Evolutionary conservation across 768 basidiomycete species (phyloP).

Genomic region (Suillus sp.): DNA sequence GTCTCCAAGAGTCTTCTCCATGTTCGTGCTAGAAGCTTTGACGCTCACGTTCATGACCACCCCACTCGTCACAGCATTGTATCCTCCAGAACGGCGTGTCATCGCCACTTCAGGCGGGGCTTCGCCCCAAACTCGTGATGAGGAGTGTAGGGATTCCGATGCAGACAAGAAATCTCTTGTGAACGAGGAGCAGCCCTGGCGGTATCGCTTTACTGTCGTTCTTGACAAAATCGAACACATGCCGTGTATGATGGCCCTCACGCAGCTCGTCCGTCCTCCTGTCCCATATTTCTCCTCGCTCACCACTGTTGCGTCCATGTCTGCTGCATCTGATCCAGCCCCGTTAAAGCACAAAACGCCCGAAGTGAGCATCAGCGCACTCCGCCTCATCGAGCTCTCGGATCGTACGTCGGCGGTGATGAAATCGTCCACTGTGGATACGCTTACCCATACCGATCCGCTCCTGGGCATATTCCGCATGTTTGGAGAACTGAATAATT

Average conservation of each 20-base stretch:
- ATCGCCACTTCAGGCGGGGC: conserved; percentile 43
- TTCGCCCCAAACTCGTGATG: conserved; percentile 27
- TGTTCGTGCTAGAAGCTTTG: conserved; percentile 90
- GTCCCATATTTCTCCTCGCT: conserved; percentile 11
- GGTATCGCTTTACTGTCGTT: conserved; percentile 76
- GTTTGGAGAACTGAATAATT: conserved; percentile 67
- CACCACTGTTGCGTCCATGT: conserved; percentile 18
- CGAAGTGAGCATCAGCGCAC: conserved; percentile 62
- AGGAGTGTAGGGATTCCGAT: conserved; percentile 30
- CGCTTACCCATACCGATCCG: conserved; percentile 71
- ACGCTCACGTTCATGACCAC: conserved; percentile 86
- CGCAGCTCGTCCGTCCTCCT: conserved; percentile 70
- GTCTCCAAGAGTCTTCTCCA: conserved; percentile 78
- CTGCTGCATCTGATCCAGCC: conserved; percentile 6
- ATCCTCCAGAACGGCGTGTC: conserved; percentile 62
- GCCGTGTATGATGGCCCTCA: conserved; percentile 86
- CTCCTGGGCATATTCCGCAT: conserved; percentile 73
- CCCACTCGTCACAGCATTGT: conserved; percentile 65
- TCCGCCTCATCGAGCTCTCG: conserved; percentile 84
- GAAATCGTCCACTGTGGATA: conserved; percentile 65
- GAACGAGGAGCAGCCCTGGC: conserved; percentile 37
- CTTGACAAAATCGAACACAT: conserved; percentile 90
- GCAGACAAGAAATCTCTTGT: conserved; percentile 13
- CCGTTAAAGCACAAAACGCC: conserved; percentile 16
- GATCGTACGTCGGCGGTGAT: conserved; percentile 68